Conservation (phyloP, 2,329 filamentous ascomycete genomes). For the Aspergillus floridensis region DNA sequence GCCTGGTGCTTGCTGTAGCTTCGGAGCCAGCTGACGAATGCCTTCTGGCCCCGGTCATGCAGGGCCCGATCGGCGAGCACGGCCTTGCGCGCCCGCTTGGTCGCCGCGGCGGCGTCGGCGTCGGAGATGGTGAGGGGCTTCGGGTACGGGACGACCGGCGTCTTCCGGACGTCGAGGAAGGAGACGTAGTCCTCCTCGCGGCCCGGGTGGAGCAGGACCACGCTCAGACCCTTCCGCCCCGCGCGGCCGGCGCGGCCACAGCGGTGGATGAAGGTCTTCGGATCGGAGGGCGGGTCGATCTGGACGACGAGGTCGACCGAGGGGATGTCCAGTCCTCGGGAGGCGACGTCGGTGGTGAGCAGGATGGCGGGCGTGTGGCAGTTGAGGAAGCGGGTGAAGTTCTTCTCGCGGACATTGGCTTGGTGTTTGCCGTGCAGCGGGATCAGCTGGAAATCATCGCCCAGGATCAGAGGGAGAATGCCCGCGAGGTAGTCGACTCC, state of each 20-base stretch:
- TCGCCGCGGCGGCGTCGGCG: slow-evolving; percentile 58
- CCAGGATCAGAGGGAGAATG: slow-evolving; percentile 70
- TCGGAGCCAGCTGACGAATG: slow-evolving; percentile 90
- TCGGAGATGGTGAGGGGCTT: slow-evolving; percentile 60
- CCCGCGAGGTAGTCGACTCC: slow-evolving; percentile 92
- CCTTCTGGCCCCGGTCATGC: slow-evolving; percentile 84
- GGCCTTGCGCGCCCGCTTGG: slow-evolving; percentile 59
- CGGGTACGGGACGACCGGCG: slow-evolving; percentile 67
- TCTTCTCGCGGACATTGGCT: slow-evolving; percentile 81
- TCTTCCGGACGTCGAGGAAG: slow-evolving; percentile 83
- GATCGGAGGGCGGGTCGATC: slow-evolving; percentile 79
- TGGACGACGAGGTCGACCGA: slow-evolving; percentile 89
- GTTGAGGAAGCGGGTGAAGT: slow-evolving; percentile 76
- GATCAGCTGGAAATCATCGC: slow-evolving; percentile 65
- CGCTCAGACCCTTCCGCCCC: slow-evolving; percentile 71
- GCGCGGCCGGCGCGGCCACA: slow-evolving; percentile 64
- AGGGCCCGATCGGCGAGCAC: slow-evolving; percentile 61
- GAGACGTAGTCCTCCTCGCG: slow-evolving; percentile 85
- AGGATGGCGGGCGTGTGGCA: slow-evolving; percentile 75
- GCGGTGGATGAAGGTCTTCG: slow-evolving; percentile 74
- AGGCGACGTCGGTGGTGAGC: slow-evolving; percentile 88
- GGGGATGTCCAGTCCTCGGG: slow-evolving; percentile 86
- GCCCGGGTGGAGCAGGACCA: slow-evolving; percentile 81
- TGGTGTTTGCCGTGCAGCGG: slow-evolving; percentile 91
- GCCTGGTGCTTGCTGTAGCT: slow-evolving; percentile 90